Evolutionary conservation across 257 asterid species (phyloP).

Genomic region (Ocimum tenuiflorum): DNA sequence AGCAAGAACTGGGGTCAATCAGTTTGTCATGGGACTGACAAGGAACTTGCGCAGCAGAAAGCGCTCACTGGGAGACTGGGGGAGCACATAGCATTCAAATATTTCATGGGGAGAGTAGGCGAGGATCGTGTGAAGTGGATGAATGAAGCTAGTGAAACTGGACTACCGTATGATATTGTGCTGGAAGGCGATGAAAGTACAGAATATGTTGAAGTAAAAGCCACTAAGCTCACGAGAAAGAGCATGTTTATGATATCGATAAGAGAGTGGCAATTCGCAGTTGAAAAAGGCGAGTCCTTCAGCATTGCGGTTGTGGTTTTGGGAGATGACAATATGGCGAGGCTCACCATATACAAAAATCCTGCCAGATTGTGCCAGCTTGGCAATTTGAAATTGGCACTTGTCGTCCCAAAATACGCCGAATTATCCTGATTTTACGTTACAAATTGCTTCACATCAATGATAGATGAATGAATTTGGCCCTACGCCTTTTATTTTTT

Average conservation of each 20-base stretch:
- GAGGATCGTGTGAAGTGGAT: slow-evolving; percentile 68
- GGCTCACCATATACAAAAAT: slow-evolving; percentile 65
- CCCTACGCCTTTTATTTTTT: too few relatives aligned
- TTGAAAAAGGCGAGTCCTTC: slow-evolving; percentile 80
- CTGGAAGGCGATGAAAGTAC: slow-evolving; percentile 37
- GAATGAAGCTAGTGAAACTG: slow-evolving; percentile 64
- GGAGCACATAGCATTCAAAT: slow-evolving; percentile 63
- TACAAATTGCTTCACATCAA: too few relatives aligned
- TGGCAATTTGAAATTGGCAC: slow-evolving; percentile 68
- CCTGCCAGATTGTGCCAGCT: slow-evolving; percentile 66
- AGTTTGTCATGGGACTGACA: slow-evolving; percentile 25
- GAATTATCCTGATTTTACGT: too few relatives aligned
- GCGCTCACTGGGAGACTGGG: slow-evolving; percentile 82
- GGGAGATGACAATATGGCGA: slow-evolving; percentile 45
- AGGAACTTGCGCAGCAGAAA: slow-evolving; percentile 40
- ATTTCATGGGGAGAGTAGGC: slow-evolving; percentile 39
- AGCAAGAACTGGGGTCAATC: too few relatives aligned
- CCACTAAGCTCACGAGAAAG: slow-evolving; percentile 57
- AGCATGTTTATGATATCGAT: slow-evolving; percentile 57
- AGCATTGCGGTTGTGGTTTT: slow-evolving; percentile 77
- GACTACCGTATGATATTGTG: slow-evolving; percentile 77
- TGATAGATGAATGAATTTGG: too few relatives aligned
- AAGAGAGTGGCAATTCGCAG: slow-evolving; percentile 91
- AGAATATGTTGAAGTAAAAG: slow-evolving; percentile 83
- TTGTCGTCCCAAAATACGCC: slow-evolving; percentile 55